Conservation (phyloP, 176 grass and related monocot genomes). For the Musa itinerans region DNA sequence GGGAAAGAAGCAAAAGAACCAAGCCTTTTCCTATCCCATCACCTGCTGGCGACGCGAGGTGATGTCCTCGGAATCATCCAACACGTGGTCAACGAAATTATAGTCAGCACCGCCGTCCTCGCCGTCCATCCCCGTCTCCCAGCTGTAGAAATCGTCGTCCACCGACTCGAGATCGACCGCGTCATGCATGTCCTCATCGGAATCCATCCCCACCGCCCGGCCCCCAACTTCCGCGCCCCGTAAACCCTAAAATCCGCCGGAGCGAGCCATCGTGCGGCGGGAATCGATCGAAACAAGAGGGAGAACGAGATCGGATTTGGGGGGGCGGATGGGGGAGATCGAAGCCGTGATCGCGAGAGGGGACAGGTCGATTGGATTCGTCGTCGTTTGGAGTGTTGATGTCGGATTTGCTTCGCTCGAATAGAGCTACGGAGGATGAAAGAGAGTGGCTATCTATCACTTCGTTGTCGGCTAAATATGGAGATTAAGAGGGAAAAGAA, state of each 20-base stretch:
- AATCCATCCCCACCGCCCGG: conserved; percentile 42
- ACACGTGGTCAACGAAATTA: conserved; percentile 92
- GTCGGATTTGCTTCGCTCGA: too few relatives aligned
- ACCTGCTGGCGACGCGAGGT: conserved; percentile 78
- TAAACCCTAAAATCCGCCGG: conserved; percentile 19
- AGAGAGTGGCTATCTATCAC: too few relatives aligned
- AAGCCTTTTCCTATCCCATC: neutral
- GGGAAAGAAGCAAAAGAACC: conserved; percentile 4
- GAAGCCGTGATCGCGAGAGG: too few relatives aligned
- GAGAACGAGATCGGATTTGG: too few relatives aligned
- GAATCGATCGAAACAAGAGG: too few relatives aligned
- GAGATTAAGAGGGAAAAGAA: too few relatives aligned
- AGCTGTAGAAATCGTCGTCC: conserved; percentile 85
- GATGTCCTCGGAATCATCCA: conserved; percentile 63
- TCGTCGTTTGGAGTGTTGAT: too few relatives aligned
- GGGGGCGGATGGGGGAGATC: too few relatives aligned
- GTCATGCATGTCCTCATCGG: conserved; percentile 97
- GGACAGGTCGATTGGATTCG: too few relatives aligned
- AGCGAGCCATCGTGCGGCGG: neutral
- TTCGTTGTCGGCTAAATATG: too few relatives aligned
- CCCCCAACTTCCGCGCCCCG: conserved; percentile 25
- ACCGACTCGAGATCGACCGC: conserved; percentile 49
- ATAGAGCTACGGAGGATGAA: too few relatives aligned
- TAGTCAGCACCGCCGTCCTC: conserved; percentile 66
- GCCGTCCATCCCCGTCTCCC: conserved; percentile 59